A percentile compares a stretch with the other conserved stretches of the same genome.
These are phyloP conservation scores for Fomes fomentarius DNA, from an alignment of 1,284 basidiomycete genomes.

Conservation along the genomic window DNA sequence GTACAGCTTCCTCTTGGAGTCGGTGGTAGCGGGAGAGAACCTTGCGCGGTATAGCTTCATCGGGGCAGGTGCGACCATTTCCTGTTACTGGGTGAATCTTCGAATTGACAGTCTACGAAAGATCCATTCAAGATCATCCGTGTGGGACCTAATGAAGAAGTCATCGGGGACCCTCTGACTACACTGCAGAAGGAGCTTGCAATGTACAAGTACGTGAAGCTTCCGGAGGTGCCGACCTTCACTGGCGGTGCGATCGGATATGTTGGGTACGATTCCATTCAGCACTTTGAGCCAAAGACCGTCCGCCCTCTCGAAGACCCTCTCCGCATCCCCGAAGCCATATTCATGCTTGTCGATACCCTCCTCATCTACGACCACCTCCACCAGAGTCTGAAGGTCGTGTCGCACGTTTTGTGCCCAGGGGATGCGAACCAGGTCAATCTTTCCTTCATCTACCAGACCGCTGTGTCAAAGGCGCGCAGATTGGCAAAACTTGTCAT, in stretches of 20 bases:
- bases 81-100: neutral
- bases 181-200: slow-evolving; percentile 88
- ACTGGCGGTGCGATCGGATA: slow-evolving; percentile 99
- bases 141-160: slow-evolving; percentile 84
- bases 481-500: slow-evolving; percentile 72
- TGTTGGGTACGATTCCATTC: slow-evolving; percentile 95
- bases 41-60: slow-evolving; percentile 96
- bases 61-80: slow-evolving; percentile 74
- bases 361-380: slow-evolving; percentile 98
- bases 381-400: slow-evolving; percentile 92
- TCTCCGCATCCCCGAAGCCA: slow-evolving; percentile 88
- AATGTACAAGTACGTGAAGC: slow-evolving; percentile 87
- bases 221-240: slow-evolving; percentile 92
- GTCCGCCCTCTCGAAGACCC: slow-evolving; percentile 72
- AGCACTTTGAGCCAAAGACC: slow-evolving; percentile 97
- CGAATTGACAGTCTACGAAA: slow-evolving; percentile 31
- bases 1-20: slow-evolving; percentile 93
- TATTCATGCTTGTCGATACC: slow-evolving; percentile 97
- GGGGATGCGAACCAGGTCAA: slow-evolving; percentile 63
- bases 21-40: slow-evolving; percentile 89
- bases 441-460: slow-evolving; percentile 81
- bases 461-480: slow-evolving; percentile 79
- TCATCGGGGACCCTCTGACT: slow-evolving; percentile 86
- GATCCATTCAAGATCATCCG: slow-evolving; percentile 94
- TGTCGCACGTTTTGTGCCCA: slow-evolving; percentile 92